Conservation (phyloP, 2,329 filamentous ascomycete species). For the Dichotomopilus funicola region DNA sequence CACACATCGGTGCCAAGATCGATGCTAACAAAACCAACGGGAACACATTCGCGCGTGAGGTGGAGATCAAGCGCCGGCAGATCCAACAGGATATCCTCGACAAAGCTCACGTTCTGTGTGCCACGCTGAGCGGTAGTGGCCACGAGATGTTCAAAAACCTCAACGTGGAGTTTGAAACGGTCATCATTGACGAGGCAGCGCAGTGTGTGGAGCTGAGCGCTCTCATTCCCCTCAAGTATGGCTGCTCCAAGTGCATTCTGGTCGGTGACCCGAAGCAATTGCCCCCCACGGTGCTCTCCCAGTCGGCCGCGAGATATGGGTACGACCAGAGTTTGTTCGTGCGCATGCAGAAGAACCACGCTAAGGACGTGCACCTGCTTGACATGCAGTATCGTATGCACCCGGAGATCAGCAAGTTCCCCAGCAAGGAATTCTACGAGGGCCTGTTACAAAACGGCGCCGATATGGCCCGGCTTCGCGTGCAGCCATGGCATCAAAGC, state of each 20-base stretch:
- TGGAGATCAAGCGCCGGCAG: conserved; percentile 74
- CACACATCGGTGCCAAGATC: conserved; percentile 70
- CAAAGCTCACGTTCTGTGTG: conserved; percentile 85
- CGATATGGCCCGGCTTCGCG: conserved; percentile 70
- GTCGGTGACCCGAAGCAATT: conserved; percentile 97
- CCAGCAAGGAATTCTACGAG: conserved; percentile 89
- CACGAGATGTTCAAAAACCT: conserved; percentile 96
- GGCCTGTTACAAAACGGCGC: conserved; percentile 76
- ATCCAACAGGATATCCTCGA: conserved; percentile 89
- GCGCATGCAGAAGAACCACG: conserved; percentile 91
- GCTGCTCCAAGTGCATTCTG: conserved; percentile 91
- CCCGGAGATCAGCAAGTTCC: conserved; percentile 88
- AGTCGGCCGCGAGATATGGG: conserved; percentile 83
- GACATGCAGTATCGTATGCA: conserved; percentile 99
- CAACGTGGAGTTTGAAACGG: conserved; percentile 95
- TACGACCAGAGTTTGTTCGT: conserved; percentile 99
- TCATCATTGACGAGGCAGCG: conserved; percentile 95
- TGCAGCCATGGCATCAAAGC: conserved; percentile 79
- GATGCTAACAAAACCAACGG: conserved; percentile 83
- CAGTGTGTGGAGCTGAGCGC: conserved; percentile 97
- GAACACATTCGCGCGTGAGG: conserved; percentile 72
- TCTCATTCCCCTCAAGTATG: conserved; percentile 94
- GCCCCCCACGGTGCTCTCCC: conserved; percentile 90
- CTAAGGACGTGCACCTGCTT: conserved; percentile 83
- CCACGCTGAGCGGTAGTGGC: conserved; percentile 88